A percentile compares a stretch with the other conserved stretches of the same genome.
Evolutionary conservation across 257 asterid genomes (phyloP).

Genomic region (Haberlea rhodopensis): DNA sequence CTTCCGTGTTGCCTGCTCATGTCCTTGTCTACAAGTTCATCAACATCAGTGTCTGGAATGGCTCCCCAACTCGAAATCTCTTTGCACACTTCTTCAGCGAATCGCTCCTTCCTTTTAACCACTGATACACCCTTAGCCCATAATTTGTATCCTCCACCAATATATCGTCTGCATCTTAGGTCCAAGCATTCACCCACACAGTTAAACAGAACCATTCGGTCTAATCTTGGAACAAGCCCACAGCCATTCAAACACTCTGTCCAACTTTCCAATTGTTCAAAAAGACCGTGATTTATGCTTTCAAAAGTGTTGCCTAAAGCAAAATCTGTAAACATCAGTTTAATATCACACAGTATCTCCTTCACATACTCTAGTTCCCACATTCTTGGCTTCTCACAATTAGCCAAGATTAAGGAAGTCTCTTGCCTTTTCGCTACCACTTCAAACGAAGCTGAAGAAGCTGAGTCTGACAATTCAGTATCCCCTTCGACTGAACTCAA

Average conservation of each 20-base stretch:
- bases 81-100: slow-evolving; percentile 61
- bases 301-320: slow-evolving; percentile 47
- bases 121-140: slow-evolving; percentile 57
- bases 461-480: slow-evolving; percentile 74
- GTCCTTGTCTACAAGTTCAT: slow-evolving; percentile 87
- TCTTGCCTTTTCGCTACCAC: slow-evolving; percentile 25
- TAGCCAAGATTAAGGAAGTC: slow-evolving; percentile 12
- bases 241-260: slow-evolving; percentile 22
- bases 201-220: slow-evolving; percentile 58
- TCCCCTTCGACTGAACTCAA: slow-evolving; percentile 43
- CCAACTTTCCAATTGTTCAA: slow-evolving; percentile 46
- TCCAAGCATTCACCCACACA: slow-evolving; percentile 68
- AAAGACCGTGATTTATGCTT: slow-evolving; percentile 48
- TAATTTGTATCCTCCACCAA: slow-evolving; percentile 46
- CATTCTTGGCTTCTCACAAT: slow-evolving; percentile 21
- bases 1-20: slow-evolving; percentile 72
- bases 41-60: slow-evolving; percentile 60
- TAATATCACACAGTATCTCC: slow-evolving; percentile 55
- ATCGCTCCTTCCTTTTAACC: slow-evolving; percentile 45
- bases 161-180: slow-evolving; percentile 45
- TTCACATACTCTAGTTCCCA: slow-evolving; percentile 69
- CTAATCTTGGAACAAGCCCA: slow-evolving; percentile 33
- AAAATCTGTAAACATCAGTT: slow-evolving; percentile 52
- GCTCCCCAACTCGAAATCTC: slow-evolving; percentile 64
- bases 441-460: slow-evolving; percentile 53